phyloP scores from a whole-genome alignment of 768 basidiomycete genomes.

The Panaeolus cyanescens region DNA sequence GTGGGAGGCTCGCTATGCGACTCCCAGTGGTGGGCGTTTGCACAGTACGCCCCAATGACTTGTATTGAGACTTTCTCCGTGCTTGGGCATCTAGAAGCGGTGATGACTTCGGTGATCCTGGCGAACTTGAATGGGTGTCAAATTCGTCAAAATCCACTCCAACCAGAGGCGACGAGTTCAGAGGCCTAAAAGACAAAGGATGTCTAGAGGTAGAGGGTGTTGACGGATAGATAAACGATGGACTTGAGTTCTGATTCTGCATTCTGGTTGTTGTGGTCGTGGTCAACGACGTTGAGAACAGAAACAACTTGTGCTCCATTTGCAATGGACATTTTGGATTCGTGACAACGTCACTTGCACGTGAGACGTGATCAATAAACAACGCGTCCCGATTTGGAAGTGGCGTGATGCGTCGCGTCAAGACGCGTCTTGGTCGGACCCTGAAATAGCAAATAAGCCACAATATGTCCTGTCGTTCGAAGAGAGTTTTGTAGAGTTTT shows the following conservation, averaged over 20 bases:
- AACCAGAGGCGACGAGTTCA: constrained; percentile 55
- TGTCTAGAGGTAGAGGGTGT: constrained; percentile 34
- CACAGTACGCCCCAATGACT: constrained; percentile 29
- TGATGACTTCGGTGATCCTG: constrained; percentile 40
- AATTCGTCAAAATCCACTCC: not conserved
- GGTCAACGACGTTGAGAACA: not conserved
- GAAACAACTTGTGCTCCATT: not conserved
- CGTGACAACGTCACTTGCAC: not conserved
- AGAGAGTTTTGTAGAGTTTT: too few species aligned
- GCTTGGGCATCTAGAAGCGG: constrained; percentile 45
- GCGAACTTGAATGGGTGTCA: constrained; percentile 21
- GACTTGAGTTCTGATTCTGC: constrained; percentile 26
- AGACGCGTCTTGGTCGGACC: not conserved
- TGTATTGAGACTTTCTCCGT: constrained; percentile 61
- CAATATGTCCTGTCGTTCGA: too few species aligned
- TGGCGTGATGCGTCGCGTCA: too few species aligned
- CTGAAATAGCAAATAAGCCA: too few species aligned
- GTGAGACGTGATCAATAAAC: not conserved
- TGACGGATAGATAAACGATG: constrained; percentile 28
- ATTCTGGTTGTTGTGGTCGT: constrained; percentile 4
- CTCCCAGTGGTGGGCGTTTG: constrained; percentile 20
- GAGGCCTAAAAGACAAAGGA: constrained; percentile 34
- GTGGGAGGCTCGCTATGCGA: not conserved
- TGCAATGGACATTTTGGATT: not conserved
- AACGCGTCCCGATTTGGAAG: too few species aligned